Evolutionary conservation across 2,329 filamentous ascomycete species (phyloP).

Genomic region (Pyrenophora teres): DNA sequence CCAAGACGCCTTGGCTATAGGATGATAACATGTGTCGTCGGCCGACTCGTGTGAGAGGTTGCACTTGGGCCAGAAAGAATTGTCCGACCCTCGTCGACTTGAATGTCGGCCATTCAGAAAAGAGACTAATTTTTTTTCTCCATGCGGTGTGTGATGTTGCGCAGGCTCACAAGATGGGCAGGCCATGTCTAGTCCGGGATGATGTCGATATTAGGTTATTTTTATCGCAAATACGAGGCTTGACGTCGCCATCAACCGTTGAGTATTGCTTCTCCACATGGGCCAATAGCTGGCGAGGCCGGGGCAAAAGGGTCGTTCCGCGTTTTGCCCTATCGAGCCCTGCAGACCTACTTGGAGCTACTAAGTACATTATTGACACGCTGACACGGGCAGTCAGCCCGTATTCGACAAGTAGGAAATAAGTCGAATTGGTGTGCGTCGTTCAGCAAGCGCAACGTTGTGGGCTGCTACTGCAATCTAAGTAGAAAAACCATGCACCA

Average conservation of each 20-base stretch:
- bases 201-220: conserved; percentile 19
- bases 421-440: neutral
- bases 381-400: too few relatives aligned
- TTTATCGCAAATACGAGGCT: conserved; percentile 20
- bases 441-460: too few relatives aligned
- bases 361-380: neutral
- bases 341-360: conserved; percentile 14
- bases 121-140: neutral
- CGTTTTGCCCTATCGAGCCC: conserved; percentile 7
- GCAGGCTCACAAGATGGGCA: conserved; percentile 5
- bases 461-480: neutral
- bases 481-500: neutral
- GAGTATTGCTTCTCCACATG: conserved; percentile 27
- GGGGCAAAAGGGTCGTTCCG: conserved; percentile 7
- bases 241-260: conserved; percentile 27
- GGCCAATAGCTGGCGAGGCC: conserved; percentile 19
- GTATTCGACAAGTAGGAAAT: neutral
- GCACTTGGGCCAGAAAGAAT: neutral
- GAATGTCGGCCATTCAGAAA: neutral
- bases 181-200: conserved; percentile 4
- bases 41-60: neutral
- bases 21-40: conserved; percentile 6
- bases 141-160: conserved; percentile 3
- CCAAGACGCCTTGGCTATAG: neutral
- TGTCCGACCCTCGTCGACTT: neutral